A percentile compares a stretch with the other conserved stretches of the same genome.
These are phyloP conservation scores for Ogataea pini DNA, from an alignment of 805 yeast genomes.

Conservation along the genomic window DNA sequence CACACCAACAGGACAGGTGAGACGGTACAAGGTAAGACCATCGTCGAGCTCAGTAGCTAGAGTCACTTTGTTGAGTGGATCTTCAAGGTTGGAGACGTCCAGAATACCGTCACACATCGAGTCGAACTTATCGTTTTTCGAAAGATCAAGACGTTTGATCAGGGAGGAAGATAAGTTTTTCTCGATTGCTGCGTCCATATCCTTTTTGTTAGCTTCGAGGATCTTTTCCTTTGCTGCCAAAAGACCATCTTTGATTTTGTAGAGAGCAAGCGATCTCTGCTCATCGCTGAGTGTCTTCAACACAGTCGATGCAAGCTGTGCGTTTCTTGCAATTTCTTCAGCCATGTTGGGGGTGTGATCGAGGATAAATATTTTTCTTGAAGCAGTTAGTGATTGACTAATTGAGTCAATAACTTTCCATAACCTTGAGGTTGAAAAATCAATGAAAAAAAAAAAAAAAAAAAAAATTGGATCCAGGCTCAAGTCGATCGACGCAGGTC, in stretches of 20 bases:
- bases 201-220: slow-evolving; percentile 70
- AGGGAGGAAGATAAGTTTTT: slow-evolving; percentile 67
- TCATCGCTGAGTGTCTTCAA: slow-evolving; percentile 76
- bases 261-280: slow-evolving; percentile 71
- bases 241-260: slow-evolving; percentile 71
- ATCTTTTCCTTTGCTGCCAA: slow-evolving; percentile 58
- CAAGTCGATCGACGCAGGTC: not conserved
- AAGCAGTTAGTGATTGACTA: too few relatives aligned
- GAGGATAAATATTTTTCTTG: too few relatives aligned
- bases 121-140: slow-evolving; percentile 82
- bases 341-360: slow-evolving; percentile 43
- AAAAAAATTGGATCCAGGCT: too few relatives aligned
- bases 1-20: slow-evolving; percentile 95
- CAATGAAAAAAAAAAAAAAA: not conserved
- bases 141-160: slow-evolving; percentile 80
- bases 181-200: slow-evolving; percentile 68
- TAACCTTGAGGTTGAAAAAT: not conserved
- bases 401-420: not conserved
- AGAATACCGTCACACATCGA: slow-evolving; percentile 91
- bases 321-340: slow-evolving; percentile 74
- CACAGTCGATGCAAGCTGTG: slow-evolving; percentile 80
- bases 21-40: slow-evolving; percentile 76
- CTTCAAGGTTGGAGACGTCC: slow-evolving; percentile 86
- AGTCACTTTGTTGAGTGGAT: slow-evolving; percentile 89
- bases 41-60: slow-evolving; percentile 86